Conservation (phyloP, 2,329 filamentous ascomycete species). For the Ceratocystis albifundus region DNA sequence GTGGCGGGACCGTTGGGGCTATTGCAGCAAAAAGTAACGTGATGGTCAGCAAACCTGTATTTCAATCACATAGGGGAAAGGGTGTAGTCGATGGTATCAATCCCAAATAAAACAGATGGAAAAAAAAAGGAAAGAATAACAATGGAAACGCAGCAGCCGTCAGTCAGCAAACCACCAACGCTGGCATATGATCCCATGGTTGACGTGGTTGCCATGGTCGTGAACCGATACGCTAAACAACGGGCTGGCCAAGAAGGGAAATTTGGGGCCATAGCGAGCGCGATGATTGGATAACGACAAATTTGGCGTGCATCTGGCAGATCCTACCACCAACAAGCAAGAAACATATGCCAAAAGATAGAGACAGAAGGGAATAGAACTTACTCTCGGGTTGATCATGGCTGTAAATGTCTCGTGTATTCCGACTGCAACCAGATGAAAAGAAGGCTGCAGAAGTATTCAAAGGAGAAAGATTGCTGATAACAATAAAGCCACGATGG, state of each 20-base stretch:
- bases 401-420: not conserved
- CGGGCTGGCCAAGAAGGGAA: slow-evolving; percentile 19
- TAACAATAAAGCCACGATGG: not conserved
- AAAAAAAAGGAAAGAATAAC: no score
- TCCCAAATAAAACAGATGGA: not conserved
- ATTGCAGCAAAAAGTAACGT: slow-evolving; percentile 14
- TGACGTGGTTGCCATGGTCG: slow-evolving; percentile 1
- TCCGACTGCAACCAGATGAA: not conserved
- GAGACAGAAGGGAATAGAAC: not conserved
- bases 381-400: slow-evolving; percentile 19
- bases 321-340: slow-evolving; percentile 13
- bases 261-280: slow-evolving; percentile 14
- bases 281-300: slow-evolving; percentile 16
- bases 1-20: slow-evolving; percentile 37
- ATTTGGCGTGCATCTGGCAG: slow-evolving; percentile 15
- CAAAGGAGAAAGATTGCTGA: not conserved
- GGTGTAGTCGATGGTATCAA: not conserved
- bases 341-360: not conserved
- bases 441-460: not conserved
- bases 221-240: slow-evolving; percentile 9
- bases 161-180: not conserved
- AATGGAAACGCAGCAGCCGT: not conserved
- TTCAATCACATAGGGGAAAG: not conserved
- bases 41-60: slow-evolving; percentile 4
- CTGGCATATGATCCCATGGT: not conserved